Base-by-base conservation (phyloP, 768 basidiomycete genomes). In the Boletus subcaerulescens region DNA sequence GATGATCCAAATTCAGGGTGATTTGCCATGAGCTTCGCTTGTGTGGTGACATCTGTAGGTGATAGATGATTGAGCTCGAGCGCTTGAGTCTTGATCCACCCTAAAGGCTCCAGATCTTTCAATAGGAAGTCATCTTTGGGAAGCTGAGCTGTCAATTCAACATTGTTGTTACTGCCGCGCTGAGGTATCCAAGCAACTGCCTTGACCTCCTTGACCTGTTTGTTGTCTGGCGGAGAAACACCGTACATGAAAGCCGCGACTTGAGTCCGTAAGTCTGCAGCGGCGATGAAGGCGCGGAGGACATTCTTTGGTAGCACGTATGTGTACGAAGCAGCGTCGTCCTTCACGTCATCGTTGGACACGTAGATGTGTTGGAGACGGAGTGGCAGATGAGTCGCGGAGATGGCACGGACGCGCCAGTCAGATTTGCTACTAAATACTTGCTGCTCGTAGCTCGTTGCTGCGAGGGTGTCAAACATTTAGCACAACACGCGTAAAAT, bases 401-500 rank as follows among this genome's bases (percentile, higher is more conserved):
- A 95, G 65, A 99, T 98, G 33, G 97, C 97, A 58, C 97, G 89
- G 32, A 98, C 91, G 64, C 97, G 93, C 97, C 97, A 99, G 71
- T 99, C 97, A 5, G 97, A 98, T 78, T 99, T 98, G 77, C 89
- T 92, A 73, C 92, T 95, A 78, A 99, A 99, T n/a, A 93, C 89
- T 66, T 93, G 91, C 66, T 98, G 94, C 72, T 97, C 97, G 70
- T 99, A 99, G 67, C 91, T 93, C 58, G 97, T 97, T 1, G 96
- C 87, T 88, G 58, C 20, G 62, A 42, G 36, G 22, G 43, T 38
- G 45, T 22, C 50, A 44, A 32, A 50, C 35, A 51, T 22, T 59
- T 32, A 53, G 13, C 44, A 20, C 46, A 24, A 39, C 13, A 22
- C 42, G 12, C 3, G 26, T n/a, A 7, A 50, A 17, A 38, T 41